Evolutionary conservation across 2,329 filamentous ascomycete genomes (phyloP), one percentile per base, ranked within the genome.

Genomic region (Immersiporthe knoxdaviesiana): DNA sequence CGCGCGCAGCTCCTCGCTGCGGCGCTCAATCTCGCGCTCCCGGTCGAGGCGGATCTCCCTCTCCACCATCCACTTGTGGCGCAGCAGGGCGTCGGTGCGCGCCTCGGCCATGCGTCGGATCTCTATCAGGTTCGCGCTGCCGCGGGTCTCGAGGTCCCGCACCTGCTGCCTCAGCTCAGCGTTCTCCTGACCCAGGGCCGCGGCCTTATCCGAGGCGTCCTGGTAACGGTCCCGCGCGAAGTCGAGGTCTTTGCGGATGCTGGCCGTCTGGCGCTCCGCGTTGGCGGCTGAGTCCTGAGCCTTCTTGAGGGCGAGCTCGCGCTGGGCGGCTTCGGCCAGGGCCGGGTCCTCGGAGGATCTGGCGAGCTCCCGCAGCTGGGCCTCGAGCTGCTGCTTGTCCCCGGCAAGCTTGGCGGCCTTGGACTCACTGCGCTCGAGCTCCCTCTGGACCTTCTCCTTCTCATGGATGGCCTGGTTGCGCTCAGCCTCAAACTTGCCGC

Each of bases 161-260:
- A 83, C 77, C 35, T 79, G 77, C 12, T 74, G 75, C 65, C 81
- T 79, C 2, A 90, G 80, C 10, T 81, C 78, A 24, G 76, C 77
- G 72, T 85, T 86, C 73, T 87, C 83, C 1, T 78, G 74, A 27
- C 79, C 77, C 2, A 88, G 77, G 21, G 81, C 79, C 18, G 79
- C 79, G 2, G 83, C 83, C 1, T 80, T 76, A 41, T 83, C 82
- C 11, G 86, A 87, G 0, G 85, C 84, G 30, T 85, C 81, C 73
- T 91, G 89, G 73, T 91, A 92, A 12, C 84, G 80, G 4, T 82
- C 81, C 65, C 87, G 84, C 16, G 83, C 79, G 73, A 89, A 92
- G 1, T 88, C 86, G 35, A 84, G 79, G 4, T 89, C 86, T 18
- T 79, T 80, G 37, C 84, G 78, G 1, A 77, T 71, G 18, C 73